These are phyloP conservation scores for Cercophora samala DNA, from an alignment of 495 filamentous ascomycete genomes.

Conservation along the genomic window DNA sequence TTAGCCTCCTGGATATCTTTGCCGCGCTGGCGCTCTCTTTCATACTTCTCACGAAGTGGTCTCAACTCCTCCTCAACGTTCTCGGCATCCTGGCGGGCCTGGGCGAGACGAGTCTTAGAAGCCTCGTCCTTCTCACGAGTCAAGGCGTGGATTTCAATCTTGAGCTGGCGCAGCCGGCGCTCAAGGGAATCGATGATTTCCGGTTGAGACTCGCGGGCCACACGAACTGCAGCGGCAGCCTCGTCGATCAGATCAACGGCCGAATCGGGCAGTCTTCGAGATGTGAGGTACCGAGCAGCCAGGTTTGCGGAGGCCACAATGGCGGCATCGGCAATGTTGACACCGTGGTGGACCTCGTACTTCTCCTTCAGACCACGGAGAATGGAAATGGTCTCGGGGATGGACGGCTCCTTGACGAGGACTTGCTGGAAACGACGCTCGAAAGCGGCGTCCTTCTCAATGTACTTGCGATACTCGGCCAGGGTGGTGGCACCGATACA, in stretches of 20 bases:
- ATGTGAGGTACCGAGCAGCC: conserved; percentile 86
- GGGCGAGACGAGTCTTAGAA: conserved; percentile 72
- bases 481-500: conserved; percentile 97
- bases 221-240: conserved; percentile 89
- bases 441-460: conserved; percentile 97
- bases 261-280: conserved; percentile 86
- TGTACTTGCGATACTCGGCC: conserved; percentile 95
- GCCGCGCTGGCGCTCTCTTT: conserved; percentile 81
- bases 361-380: conserved; percentile 94
- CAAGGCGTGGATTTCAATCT: conserved; percentile 95
- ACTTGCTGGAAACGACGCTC: conserved; percentile 99
- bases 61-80: conserved; percentile 89
- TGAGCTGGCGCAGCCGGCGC: conserved; percentile 78
- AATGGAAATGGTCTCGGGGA: conserved; percentile 91
- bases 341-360: conserved; percentile 97
- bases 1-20: conserved; percentile 94
- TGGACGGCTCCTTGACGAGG: conserved; percentile 84
- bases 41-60: conserved; percentile 92
- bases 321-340: conserved; percentile 88
- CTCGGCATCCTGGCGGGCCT: conserved; percentile 82
- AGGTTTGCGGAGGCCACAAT: conserved; percentile 88
- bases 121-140: conserved; percentile 92
- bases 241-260: conserved; percentile 96
- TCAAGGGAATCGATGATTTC: conserved; percentile 92
- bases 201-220: conserved; percentile 91